phyloP scores from a whole-genome alignment of 2,329 filamentous ascomycete species.

The Xylariomycetidae sp. region DNA sequence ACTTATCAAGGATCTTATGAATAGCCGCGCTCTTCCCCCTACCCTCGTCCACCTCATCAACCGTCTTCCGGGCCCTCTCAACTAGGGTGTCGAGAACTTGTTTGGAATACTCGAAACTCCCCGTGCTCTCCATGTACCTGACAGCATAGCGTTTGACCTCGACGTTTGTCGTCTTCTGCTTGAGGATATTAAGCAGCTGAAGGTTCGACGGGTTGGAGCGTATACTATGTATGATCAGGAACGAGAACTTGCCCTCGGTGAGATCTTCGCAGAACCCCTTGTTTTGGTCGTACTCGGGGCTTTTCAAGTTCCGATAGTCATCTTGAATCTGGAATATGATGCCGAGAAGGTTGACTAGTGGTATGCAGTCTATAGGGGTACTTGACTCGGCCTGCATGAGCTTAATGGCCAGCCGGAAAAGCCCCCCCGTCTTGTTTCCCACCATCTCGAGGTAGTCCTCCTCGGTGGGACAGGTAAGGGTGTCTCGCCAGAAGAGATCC shows the following conservation, averaged over 20 bases:
- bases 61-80: slow-evolving; percentile 57
- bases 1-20: slow-evolving; percentile 64
- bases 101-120: slow-evolving; percentile 83
- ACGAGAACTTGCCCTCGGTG: slow-evolving; percentile 95
- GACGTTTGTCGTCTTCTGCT: slow-evolving; percentile 80
- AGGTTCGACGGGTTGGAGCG: slow-evolving; percentile 68
- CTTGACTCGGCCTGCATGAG: slow-evolving; percentile 76
- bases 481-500: slow-evolving; percentile 88
- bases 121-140: slow-evolving; percentile 82
- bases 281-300: slow-evolving; percentile 72
- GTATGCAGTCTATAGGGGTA: slow-evolving; percentile 62
- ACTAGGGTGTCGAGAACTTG: slow-evolving; percentile 61
- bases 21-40: slow-evolving; percentile 53
- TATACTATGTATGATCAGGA: slow-evolving; percentile 92
- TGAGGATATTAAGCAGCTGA: slow-evolving; percentile 86
- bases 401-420: slow-evolving; percentile 81
- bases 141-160: slow-evolving; percentile 91
- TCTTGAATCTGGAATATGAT: slow-evolving; percentile 88
- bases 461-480: slow-evolving; percentile 75
- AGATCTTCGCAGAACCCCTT: slow-evolving; percentile 95
- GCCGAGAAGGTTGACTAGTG: slow-evolving; percentile 79
- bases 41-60: slow-evolving; percentile 60
- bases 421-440: slow-evolving; percentile 80
- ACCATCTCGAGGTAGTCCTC: slow-evolving; percentile 96
- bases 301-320: slow-evolving; percentile 87